Base-by-base conservation (phyloP, 1,284 basidiomycete species). In the Rhodotorula sp. region DNA sequence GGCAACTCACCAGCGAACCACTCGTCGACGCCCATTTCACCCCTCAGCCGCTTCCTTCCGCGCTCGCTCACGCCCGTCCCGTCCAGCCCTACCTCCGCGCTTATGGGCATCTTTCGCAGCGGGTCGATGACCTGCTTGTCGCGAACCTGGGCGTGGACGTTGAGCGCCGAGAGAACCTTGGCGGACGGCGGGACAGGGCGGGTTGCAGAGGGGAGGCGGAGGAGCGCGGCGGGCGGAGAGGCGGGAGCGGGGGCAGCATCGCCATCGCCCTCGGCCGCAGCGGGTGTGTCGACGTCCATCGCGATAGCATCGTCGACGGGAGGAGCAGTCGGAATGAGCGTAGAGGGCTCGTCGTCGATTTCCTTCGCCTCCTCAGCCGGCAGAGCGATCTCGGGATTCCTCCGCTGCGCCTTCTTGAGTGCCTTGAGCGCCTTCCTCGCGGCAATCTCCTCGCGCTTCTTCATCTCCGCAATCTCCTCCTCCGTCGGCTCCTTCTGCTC, bases 1-100 rank as follows among this genome's bases (percentile, higher is more conserved):
- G 19, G 29, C 10, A 32, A 82, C 87, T 76, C 78, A 93, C 93
- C 92, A 67, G 94, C 92, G 82, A 97, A 96, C 70, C 95, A 84
- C 70, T 93, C 89, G 8, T 84, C 84, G 37, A 96, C 88, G 7
- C 91, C 93, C 29, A 92, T 84, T 25, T 92, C 90, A 5, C 53
- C 67, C 58, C 84, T 81, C 66, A 97, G 80, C 58, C 90, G 84
- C 76, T 82, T 87, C 77, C 86, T 84, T 67, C 87, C 90, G 78
- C 84, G 87, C 75, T 85, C 85, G 67, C 87, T 86, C 27, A 95
- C 82, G 15, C 86, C 86, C 0, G 85, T 64, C 8, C 70, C 70
- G 55, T 83, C 81, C 53, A 84, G 82, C 25, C 80, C 82, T 27
- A 84, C 83, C 34, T 82, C 67, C 0, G 84, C 78, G 3, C 84